A percentile compares a stretch with the other conserved stretches of the same genome.
Evolutionary conservation across 805 yeast species (phyloP).

Genomic region (Isabelozyma pseudorhagii): DNA sequence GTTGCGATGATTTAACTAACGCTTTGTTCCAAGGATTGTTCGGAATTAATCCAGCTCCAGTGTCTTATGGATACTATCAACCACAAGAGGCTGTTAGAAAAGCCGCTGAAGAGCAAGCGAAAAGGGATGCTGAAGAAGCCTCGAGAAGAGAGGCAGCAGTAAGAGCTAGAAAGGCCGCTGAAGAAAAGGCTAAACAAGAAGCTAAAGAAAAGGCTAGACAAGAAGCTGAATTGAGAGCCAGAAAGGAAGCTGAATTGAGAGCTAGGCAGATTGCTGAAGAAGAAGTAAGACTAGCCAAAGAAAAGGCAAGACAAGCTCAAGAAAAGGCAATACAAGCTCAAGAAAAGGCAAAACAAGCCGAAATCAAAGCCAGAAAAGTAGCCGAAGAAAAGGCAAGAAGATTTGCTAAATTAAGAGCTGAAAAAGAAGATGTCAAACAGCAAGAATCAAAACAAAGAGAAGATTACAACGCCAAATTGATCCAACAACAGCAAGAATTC

Average conservation of each 20-base stretch:
- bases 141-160: constrained; percentile 1
- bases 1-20: background rate
- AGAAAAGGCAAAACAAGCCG: constrained; percentile 6
- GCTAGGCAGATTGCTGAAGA: constrained; percentile 4
- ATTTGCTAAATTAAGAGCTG: constrained; percentile 2
- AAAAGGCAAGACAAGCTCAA: constrained; percentile 5
- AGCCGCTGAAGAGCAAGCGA: background rate
- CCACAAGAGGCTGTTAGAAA: constrained; percentile 1
- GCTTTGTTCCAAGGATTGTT: background rate
- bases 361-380: constrained; percentile 5
- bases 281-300: constrained; percentile 5
- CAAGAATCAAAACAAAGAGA: constrained; percentile 6
- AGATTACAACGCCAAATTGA: constrained; percentile 4
- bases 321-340: constrained; percentile 5
- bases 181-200: constrained; percentile 3
- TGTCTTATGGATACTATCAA: background rate
- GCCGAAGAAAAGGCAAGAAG: constrained; percentile 4
- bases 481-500: constrained; percentile 23
- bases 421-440: background rate
- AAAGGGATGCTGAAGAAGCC: constrained; percentile 2
- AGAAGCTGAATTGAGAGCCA: background rate
- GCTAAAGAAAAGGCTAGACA: constrained; percentile 2
- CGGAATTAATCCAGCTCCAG: background rate
- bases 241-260: constrained; percentile 4
- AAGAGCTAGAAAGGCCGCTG: constrained; percentile 2